Evolutionary conservation across 768 basidiomycete genomes (phyloP).

Genomic region (Boletus rex-veris): DNA sequence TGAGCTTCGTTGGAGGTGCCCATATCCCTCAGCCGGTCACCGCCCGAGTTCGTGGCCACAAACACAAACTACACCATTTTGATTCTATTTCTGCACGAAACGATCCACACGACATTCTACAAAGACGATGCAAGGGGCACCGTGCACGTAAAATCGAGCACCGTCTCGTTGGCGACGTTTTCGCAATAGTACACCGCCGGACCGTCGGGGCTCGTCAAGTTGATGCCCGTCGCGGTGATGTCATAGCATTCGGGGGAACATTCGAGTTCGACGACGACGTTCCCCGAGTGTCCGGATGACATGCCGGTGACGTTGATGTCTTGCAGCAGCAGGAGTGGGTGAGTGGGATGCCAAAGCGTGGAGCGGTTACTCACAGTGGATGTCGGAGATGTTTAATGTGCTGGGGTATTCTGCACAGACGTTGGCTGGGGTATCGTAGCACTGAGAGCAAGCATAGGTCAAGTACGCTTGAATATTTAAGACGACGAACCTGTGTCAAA

Average conservation of each 20-base stretch:
- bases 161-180: slow-evolving; percentile 30
- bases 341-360: background rate
- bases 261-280: slow-evolving; percentile 40
- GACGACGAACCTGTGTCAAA: slow-evolving; percentile 31
- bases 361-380: slow-evolving; percentile 33
- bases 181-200: slow-evolving; percentile 34
- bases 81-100: too few relatives aligned
- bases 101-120: background rate
- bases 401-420: slow-evolving; percentile 39
- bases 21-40: too few relatives aligned
- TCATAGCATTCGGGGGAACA: slow-evolving; percentile 38
- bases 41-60: too few relatives aligned
- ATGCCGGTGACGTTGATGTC: slow-evolving; percentile 41
- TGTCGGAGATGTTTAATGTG: slow-evolving; percentile 38
- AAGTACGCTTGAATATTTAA: background rate
- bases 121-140: slow-evolving; percentile 4
- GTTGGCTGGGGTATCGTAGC: slow-evolving; percentile 34
- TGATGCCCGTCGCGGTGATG: slow-evolving; percentile 35
- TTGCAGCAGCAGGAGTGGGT: slow-evolving; percentile 3
- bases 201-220: slow-evolving; percentile 29
- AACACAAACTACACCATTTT: too few relatives aligned
- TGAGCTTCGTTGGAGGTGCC: too few relatives aligned
- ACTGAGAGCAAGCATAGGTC: slow-evolving; percentile 21
- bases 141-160: slow-evolving; percentile 31
- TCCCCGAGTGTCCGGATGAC: slow-evolving; percentile 38